These are phyloP conservation scores for Hanseniaspora lachancei DNA, from an alignment of 805 yeast genomes.

Conservation along the genomic window DNA sequence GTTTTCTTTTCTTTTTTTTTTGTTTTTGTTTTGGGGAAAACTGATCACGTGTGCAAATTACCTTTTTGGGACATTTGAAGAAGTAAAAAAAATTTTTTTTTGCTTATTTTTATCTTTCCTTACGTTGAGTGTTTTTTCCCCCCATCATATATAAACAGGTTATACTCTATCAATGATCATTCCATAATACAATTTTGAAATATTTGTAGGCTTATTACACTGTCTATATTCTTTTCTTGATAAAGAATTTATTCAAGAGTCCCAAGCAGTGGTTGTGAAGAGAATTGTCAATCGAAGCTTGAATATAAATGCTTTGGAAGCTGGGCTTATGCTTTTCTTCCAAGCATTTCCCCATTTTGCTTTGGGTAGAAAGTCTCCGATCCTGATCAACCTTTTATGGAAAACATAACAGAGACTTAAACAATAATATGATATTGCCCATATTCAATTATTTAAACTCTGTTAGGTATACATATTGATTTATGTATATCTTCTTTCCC, in stretches of 20 bases:
- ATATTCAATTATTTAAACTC: constrained; percentile 13
- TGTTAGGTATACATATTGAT: neutral
- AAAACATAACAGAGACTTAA: constrained; percentile 38
- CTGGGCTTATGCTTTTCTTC: neutral
- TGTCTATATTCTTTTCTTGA: no score
- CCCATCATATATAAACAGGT: neutral
- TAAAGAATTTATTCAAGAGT: no score
- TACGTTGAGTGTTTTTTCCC: neutral
- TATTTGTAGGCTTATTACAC: no score
- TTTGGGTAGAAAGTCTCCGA: constrained; percentile 84
- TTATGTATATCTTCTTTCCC: constrained; percentile 11
- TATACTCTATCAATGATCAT: no score
- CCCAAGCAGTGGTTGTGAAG: constrained; percentile 18
- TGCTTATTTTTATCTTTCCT: neutral
- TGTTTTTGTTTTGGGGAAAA: constrained; percentile 12
- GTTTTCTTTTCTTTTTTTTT: constrained; percentile 8
- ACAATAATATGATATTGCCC: constrained; percentile 19
- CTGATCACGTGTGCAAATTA: neutral
- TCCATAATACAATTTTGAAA: neutral
- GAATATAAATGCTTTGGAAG: constrained; percentile 26
- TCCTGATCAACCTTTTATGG: constrained; percentile 43
- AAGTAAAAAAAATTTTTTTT: neutral
- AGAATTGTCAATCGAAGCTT: constrained; percentile 70
- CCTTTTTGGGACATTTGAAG: neutral
- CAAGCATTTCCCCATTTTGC: constrained; percentile 32